Conservation (phyloP, 2,329 filamentous ascomycete genomes). For the Amauroascus niger region DNA sequence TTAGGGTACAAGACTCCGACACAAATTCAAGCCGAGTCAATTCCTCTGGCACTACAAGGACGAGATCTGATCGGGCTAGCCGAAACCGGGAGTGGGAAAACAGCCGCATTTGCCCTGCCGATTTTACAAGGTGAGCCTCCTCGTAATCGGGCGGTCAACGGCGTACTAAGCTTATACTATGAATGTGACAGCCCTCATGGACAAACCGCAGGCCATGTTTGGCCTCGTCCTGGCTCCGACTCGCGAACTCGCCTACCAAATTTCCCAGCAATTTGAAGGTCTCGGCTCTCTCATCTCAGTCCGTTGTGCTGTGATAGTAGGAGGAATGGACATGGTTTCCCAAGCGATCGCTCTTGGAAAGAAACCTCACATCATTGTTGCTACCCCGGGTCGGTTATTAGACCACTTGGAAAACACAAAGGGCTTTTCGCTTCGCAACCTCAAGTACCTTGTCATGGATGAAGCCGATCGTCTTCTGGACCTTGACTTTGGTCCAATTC, state of each 20-base stretch:
- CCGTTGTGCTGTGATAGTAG: conserved; percentile 74
- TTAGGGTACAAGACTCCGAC: conserved; percentile 80
- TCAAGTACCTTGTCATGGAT: conserved; percentile 90
- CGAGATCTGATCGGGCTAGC: conserved; percentile 88
- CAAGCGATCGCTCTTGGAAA: conserved; percentile 89
- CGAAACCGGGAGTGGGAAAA: conserved; percentile 93
- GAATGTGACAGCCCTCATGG: conserved; percentile 54
- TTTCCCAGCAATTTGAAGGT: conserved; percentile 76
- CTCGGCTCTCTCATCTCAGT: conserved; percentile 82
- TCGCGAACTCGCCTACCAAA: conserved; percentile 85
- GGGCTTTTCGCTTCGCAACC: conserved; percentile 70
- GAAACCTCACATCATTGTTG: conserved; percentile 88
- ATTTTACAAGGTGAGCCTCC: conserved; percentile 58
- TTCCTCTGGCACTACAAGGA: conserved; percentile 67
- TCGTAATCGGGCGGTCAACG: not conserved
- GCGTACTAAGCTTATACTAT: not conserved
- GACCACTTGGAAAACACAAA: conserved; percentile 97
- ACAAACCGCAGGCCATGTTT: conserved; percentile 75
- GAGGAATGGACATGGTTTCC: conserved; percentile 90
- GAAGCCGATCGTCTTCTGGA: conserved; percentile 88
- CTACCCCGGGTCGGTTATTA: conserved; percentile 77
- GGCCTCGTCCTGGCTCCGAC: conserved; percentile 88
- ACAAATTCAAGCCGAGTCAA: conserved; percentile 76
- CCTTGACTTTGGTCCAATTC: conserved; percentile 82
- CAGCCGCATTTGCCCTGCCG: conserved; percentile 84